Evolutionary conservation across 345 rosid genomes (phyloP).

Genomic region (Linum usitatissimum): DNA sequence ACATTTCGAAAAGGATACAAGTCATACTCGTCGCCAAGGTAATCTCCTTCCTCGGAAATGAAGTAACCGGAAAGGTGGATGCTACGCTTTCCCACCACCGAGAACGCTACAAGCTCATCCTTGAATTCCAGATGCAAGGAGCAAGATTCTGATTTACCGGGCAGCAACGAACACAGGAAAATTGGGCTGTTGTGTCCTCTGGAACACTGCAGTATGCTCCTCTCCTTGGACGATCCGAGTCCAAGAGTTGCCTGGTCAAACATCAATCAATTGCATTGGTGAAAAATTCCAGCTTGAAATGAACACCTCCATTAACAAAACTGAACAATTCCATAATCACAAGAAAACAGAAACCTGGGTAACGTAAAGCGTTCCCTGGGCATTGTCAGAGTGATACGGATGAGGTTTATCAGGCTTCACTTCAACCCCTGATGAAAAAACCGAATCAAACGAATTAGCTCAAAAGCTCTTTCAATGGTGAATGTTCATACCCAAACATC

Average conservation of each 20-base stretch:
- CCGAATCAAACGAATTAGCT: background rate
- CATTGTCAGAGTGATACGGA: constrained; percentile 45
- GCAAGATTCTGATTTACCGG: constrained; percentile 58
- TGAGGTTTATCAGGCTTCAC: constrained; percentile 79
- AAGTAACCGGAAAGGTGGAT: constrained; percentile 82
- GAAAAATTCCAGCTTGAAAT: background rate
- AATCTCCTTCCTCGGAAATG: constrained; percentile 37
- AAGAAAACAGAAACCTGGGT: constrained; percentile 44
- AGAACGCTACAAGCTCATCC: constrained; percentile 58
- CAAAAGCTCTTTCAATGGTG: background rate
- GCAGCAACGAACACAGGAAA: constrained; percentile 68
- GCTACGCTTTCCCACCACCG: constrained; percentile 63
- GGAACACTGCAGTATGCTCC: constrained; percentile 64
- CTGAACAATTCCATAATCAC: background rate
- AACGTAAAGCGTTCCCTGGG: constrained; percentile 55
- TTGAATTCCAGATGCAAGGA: constrained; percentile 68
- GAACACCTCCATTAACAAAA: background rate
- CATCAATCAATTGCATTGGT: background rate
- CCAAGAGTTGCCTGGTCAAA: constrained; percentile 77
- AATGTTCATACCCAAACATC: background rate
- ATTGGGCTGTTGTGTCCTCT: constrained; percentile 46
- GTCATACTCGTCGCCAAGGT: constrained; percentile 44
- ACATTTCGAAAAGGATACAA: constrained; percentile 52
- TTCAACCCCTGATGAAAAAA: constrained; percentile 47
- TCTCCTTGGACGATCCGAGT: constrained; percentile 49